A percentile compares a stretch with the other conserved stretches of the same genome.
phyloP scores from a whole-genome alignment of 805 yeast species.

The Ogataea wickerhamii region DNA sequence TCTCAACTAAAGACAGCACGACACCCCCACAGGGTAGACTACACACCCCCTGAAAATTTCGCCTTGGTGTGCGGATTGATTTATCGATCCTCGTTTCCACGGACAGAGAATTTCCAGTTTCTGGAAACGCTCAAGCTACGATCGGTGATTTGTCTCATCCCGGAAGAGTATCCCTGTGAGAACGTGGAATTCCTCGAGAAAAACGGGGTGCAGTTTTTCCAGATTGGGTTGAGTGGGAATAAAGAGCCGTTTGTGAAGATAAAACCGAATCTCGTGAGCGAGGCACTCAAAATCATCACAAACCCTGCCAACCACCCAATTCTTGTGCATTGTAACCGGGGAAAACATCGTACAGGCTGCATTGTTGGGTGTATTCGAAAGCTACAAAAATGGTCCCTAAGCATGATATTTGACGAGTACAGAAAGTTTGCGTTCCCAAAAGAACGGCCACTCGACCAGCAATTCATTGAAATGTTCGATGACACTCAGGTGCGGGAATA shows the following conservation, averaged over 20 bases:
- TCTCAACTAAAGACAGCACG: background rate
- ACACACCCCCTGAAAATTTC: constrained; percentile 86
- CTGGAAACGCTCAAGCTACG: constrained; percentile 59
- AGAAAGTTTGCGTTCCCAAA: constrained; percentile 93
- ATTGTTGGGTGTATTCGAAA: constrained; percentile 88
- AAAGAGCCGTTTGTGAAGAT: constrained; percentile 90
- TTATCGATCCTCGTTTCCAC: constrained; percentile 87
- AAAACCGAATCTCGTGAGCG: constrained; percentile 60
- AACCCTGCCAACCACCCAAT: constrained; percentile 90
- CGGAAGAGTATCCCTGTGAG: constrained; percentile 86
- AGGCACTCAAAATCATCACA: constrained; percentile 75
- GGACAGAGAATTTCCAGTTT: constrained; percentile 75
- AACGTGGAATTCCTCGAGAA: constrained; percentile 60
- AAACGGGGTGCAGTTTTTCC: constrained; percentile 67
- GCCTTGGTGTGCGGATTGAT: constrained; percentile 75
- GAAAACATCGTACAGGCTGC: constrained; percentile 97
- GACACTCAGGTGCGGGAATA: constrained; percentile 54
- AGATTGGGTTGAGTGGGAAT: constrained; percentile 91
- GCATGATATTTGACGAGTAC: constrained; percentile 95
- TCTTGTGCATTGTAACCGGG: constrained; percentile 91
- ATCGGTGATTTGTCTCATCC: constrained; percentile 77
- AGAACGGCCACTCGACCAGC: constrained; percentile 93
- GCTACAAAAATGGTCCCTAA: constrained; percentile 86
- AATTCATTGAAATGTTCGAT: constrained; percentile 87
- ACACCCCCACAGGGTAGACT: background rate